Evolutionary conservation across 805 yeast genomes (phyloP), one percentile per base, ranked within the genome.

Genomic region (Spathaspora boniae): DNA sequence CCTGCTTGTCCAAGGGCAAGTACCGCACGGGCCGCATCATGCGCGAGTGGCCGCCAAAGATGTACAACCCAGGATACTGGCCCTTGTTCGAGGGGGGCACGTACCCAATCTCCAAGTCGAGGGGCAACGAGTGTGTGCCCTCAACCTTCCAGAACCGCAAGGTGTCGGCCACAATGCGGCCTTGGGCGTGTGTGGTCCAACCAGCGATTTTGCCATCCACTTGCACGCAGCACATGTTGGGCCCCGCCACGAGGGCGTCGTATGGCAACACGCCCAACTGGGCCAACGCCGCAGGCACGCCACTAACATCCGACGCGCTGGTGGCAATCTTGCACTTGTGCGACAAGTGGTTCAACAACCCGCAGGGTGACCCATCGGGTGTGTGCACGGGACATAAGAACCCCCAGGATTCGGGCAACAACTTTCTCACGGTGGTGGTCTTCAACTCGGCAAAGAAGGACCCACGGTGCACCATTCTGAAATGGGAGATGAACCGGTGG

Each of bases 361-460:
- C 98, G 80, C 98, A 93, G 15, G 98, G 98, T 34, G 98, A 85
- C 51, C 98, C 98, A 82, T 93, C 98, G 5, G 98, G 98, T 9
- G 98, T 93, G 62, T 93, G 98, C 16, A 93, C 98, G 9, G 98
- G 98, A 67, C 98, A 93, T 50, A 93, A 66, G 76, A 93, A 93
- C 3, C 98, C 98, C 98, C 98, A 93, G 1, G 96, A 86, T 62
- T 93, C 98, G 1, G 98, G 98, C 40, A 93, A 74, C 51, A 93
- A 70, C 61, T 93, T 93, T 70, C 98, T 80, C 32, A 93, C 98
- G 1, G 98, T 84, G 16, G 98, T 93, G 27, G 98, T 93, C 60
- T 93, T 93, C 66, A 93, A 75, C 62, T 91, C 96, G 29, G 98
- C 97, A 60, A 93, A 93, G 80, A 93, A 93, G 46, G 98, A 87